These are phyloP conservation scores for Stentor coeruleus DNA, from an alignment of 73 alveolate genomes.

Conservation along the genomic window DNA sequence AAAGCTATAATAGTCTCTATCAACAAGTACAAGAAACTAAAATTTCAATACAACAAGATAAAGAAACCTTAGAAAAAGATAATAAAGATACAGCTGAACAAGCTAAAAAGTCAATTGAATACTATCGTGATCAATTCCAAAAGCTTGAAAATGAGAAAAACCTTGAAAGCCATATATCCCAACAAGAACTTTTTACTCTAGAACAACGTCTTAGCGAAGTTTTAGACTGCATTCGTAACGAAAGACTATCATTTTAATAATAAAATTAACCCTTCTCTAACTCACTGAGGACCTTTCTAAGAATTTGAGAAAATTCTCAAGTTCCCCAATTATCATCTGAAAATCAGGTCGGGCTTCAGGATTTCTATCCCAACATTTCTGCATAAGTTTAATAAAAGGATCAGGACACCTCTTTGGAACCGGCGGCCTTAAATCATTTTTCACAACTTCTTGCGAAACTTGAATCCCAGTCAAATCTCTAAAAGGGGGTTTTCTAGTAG, in stretches of 20 bases:
- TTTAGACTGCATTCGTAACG: background rate
- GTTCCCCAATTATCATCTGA: slow-evolving; percentile 73
- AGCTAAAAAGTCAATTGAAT: background rate
- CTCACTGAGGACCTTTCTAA: slow-evolving; percentile 9
- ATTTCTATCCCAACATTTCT: slow-evolving; percentile 93
- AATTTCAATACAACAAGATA: background rate
- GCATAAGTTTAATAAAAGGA: slow-evolving; percentile 82
- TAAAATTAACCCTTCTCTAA: background rate
- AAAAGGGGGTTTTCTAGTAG: slow-evolving; percentile 97
- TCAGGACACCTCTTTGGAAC: slow-evolving; percentile 90
- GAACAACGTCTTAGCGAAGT: background rate
- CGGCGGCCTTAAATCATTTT: slow-evolving; percentile 90
- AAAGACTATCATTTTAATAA: background rate
- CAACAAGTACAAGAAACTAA: background rate
- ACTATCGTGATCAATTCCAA: background rate
- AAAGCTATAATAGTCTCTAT: background rate
- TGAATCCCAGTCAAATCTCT: slow-evolving; percentile 90
- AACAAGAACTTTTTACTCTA: background rate
- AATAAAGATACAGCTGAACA: background rate
- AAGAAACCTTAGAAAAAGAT: background rate
- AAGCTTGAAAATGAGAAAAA: background rate
- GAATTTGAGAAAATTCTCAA: slow-evolving; percentile 48
- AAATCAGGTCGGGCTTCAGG: slow-evolving; percentile 93
- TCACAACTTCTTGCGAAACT: slow-evolving; percentile 90
- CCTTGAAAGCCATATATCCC: background rate